Evolutionary conservation across 2,329 filamentous ascomycete species (phyloP), one percentile per base, ranked within the genome.

Genomic region (Teratosphaeria zuluensis): DNA sequence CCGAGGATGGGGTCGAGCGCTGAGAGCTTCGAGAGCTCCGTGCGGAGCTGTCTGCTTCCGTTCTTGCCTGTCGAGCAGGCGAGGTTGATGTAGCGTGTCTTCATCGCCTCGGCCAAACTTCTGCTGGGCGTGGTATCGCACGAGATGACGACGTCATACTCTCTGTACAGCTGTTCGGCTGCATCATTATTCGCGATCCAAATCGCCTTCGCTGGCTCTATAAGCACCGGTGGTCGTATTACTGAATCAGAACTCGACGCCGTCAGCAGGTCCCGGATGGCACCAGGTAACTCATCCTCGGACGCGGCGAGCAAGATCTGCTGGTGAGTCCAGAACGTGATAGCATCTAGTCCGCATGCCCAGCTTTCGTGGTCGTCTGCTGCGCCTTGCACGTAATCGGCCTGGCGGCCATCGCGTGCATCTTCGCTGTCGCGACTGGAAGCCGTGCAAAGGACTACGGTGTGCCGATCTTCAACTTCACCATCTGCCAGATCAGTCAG

Each of bases 351-450:
- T 0, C 90, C 90, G 30, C 82, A 77, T 1, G 91, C 87, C 94
- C 94, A 99, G 65, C 89, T 90, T 77, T 99, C 94, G 12, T 88
- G 90, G 71, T 99, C 94, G 72, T 99, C 94, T 1, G 88, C 94
- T 0, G 92, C 92, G 55, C 94, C 94, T 74, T 97, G 94, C 60
- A 99, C 87, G 69, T 99, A 99, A 5, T 85, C 86, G 2, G 81
- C 83, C 68, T 19, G 21, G n/a, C 87, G 85, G 31, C 83, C 60
- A 8, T 61, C 62, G 6, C 9, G n/a, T 83, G 65, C 83, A 78
- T 92, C 89, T 2, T 82, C 84, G 12, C 85, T 87, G 1, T 91
- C 85, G 16, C 87, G 81, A 33, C 85, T 81, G 1, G 90, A 96
- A 12, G 90, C 88, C 0, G 91, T 96, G 70, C 90, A 94, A 68